These are phyloP conservation scores for Cryphonectria nitschkei DNA, from an alignment of 2,329 filamentous ascomycete genomes.

Conservation along the genomic window DNA sequence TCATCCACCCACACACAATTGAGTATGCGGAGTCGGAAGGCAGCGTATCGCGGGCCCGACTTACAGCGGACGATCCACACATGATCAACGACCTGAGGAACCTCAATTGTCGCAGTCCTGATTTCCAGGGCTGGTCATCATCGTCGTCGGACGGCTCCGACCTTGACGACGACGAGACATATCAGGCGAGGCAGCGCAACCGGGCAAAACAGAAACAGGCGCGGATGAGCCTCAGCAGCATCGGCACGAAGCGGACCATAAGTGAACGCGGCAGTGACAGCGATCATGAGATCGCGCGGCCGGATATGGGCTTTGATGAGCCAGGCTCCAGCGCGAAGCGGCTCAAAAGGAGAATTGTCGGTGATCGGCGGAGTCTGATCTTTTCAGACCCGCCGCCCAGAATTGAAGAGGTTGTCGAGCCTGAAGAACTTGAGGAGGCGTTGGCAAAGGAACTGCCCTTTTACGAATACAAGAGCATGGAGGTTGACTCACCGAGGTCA, in stretches of 20 bases:
- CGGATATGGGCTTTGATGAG: constrained; percentile 45
- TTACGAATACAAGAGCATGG: constrained; percentile 57
- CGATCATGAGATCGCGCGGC: constrained; percentile 46
- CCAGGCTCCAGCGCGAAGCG: constrained; percentile 53
- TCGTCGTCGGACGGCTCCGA: constrained; percentile 44
- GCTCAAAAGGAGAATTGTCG: constrained; percentile 48
- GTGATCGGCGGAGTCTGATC: constrained; percentile 51
- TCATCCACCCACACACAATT: constrained; percentile 50
- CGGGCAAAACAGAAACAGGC: constrained; percentile 49
- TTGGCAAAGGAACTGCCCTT: constrained; percentile 55
- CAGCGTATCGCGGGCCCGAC: constrained; percentile 39
- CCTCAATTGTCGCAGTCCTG: constrained; percentile 48
- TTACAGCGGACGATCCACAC: constrained; percentile 44
- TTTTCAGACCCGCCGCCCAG: constrained; percentile 55
- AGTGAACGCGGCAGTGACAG: constrained; percentile 57
- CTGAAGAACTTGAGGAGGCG: constrained; percentile 44
- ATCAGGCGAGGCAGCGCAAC: constrained; percentile 44
- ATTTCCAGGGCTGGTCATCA: constrained; percentile 39
- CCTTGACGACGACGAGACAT: constrained; percentile 41
- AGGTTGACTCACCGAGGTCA: constrained; percentile 47
- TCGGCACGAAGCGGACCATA: constrained; percentile 55
- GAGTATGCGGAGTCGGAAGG: constrained; percentile 47
- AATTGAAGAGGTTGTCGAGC: constrained; percentile 59
- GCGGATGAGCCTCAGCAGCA: constrained; percentile 55
- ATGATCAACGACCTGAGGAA: constrained; percentile 51